phyloP scores from a whole-genome alignment of 2,329 filamentous ascomycete species.

The Aspergillus eucalypticola region DNA sequence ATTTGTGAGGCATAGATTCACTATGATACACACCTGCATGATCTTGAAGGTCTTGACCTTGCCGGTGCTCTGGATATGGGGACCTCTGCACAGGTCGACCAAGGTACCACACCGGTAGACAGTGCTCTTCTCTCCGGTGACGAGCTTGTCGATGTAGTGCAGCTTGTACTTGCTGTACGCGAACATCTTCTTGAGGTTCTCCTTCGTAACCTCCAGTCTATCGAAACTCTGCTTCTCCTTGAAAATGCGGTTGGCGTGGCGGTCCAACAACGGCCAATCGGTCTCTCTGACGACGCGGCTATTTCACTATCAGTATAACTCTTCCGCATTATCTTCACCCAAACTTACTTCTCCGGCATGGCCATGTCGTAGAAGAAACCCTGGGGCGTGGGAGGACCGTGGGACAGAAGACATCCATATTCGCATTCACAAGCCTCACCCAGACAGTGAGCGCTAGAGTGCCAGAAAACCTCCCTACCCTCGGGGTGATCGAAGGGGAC shows the following conservation, averaged over 20 bases:
- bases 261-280: conserved; percentile 85
- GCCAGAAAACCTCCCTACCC: conserved; percentile 97
- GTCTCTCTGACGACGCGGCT: conserved; percentile 66
- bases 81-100: conserved; percentile 92
- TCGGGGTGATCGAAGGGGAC: conserved; percentile 74
- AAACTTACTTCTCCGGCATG: conserved; percentile 61
- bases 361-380: conserved; percentile 99
- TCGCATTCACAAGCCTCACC: conserved; percentile 89
- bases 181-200: conserved; percentile 93
- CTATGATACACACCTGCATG: conserved; percentile 62
- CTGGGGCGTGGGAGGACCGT: conserved; percentile 86
- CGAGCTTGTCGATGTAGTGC: conserved; percentile 93
- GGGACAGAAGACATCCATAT: conserved; percentile 89
- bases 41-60: conserved; percentile 94
- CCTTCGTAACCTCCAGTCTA: conserved; percentile 83
- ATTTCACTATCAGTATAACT: conserved; percentile 21
- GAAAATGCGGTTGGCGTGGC: conserved; percentile 76
- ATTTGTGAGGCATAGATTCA: not conserved
- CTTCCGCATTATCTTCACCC: conserved; percentile 1
- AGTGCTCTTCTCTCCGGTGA: conserved; percentile 88
- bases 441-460: conserved; percentile 92
- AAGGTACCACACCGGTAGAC: conserved; percentile 92
- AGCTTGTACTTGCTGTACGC: conserved; percentile 98
- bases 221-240: conserved; percentile 98
- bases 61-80: conserved; percentile 90